Base-by-base conservation (phyloP, 345 rosid species). In the Eucalyptus microcorys region DNA sequence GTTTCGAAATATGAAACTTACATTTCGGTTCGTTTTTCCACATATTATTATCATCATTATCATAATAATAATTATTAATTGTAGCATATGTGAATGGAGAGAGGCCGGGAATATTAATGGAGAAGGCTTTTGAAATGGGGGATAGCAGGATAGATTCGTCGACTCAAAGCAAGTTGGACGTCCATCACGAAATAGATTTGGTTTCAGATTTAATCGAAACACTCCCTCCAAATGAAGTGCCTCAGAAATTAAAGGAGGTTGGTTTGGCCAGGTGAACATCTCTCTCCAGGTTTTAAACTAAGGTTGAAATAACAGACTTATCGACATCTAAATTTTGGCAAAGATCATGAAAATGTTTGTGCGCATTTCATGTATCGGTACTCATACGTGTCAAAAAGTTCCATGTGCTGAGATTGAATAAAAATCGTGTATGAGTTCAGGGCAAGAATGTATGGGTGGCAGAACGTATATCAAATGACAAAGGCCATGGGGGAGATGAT, bases 231-330 rank as follows among this genome's bases (percentile, higher is more conserved):
- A 85, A 88, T 47, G 89, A 90, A 86, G 79, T 26, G 49, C 68
- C 45, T n/a, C 91, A 32, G 57, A 92, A 90, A 66, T 89, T 93
- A 87, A 93, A 88, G 86, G 91, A 91, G 49, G 68, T 92, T 42
- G 94, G 96, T 21, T 4, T 76, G 48, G 87, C 91, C 66, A 92
- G 96, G 95, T 93, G 24, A 61, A 43, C 76, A 47, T 45, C 37
- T 47, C 14, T 9, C 27, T 10, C 8, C 11, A 37, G 9, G n/a
- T 61, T 24, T 1, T 34, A 68, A n/a, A 40, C 7, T 61, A 30
- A 40, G 32, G 48, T 13, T 26, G n/a, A 15, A 24, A 5, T 48
- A 55, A 57, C 0, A 34, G 61, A 55, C 14, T 55, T 19, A 14
- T 55, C 9, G 6, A 55, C 61, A 55, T 26, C 30, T 55, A 55